A percentile compares a stretch with the other conserved stretches of the same genome.
Conservation (phyloP, 371 early-diverging fungal species). For the Basidiobolus meristosporus region DNA sequence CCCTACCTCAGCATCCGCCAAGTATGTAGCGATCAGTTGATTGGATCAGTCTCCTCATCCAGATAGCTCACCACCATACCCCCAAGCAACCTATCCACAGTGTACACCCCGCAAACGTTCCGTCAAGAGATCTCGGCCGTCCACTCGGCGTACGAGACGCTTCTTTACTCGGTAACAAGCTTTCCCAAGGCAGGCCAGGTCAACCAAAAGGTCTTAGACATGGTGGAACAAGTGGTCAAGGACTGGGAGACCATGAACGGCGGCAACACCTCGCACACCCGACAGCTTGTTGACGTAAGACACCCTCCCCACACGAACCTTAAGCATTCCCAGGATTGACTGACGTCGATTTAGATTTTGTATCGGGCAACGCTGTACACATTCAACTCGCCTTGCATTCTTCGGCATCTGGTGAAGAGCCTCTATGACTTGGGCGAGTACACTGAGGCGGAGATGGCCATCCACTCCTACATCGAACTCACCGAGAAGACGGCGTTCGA, state of each 20-base stretch:
- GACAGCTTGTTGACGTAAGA: constrained; percentile 21
- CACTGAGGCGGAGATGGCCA: constrained; percentile 48
- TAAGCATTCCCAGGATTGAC: neutral
- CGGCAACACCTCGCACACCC: constrained; percentile 15
- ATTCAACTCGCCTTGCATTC: constrained; percentile 48
- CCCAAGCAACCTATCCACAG: constrained; percentile 1
- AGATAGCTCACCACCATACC: too few species aligned
- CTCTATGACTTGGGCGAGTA: constrained; percentile 41
- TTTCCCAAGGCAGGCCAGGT: constrained; percentile 48
- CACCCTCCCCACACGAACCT: neutral
- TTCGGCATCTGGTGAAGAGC: constrained; percentile 37
- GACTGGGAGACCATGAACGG: constrained; percentile 31
- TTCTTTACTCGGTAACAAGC: constrained; percentile 20
- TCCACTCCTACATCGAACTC: constrained; percentile 34
- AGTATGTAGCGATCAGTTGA: too few species aligned
- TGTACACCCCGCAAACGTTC: constrained; percentile 10
- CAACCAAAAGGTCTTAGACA: constrained; percentile 29
- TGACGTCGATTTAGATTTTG: constrained; percentile 16
- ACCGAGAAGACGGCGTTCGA: constrained; percentile 12
- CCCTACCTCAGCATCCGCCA: too few species aligned
- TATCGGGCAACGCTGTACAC: constrained; percentile 41
- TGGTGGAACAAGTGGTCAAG: constrained; percentile 33
- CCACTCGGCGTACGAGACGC: constrained; percentile 36
- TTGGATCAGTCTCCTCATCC: too few species aligned
- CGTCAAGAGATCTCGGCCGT: constrained; percentile 27